These are phyloP conservation scores for Cyberlindnera sargentensis DNA, from an alignment of 805 yeast species.

Conservation along the genomic window DNA sequence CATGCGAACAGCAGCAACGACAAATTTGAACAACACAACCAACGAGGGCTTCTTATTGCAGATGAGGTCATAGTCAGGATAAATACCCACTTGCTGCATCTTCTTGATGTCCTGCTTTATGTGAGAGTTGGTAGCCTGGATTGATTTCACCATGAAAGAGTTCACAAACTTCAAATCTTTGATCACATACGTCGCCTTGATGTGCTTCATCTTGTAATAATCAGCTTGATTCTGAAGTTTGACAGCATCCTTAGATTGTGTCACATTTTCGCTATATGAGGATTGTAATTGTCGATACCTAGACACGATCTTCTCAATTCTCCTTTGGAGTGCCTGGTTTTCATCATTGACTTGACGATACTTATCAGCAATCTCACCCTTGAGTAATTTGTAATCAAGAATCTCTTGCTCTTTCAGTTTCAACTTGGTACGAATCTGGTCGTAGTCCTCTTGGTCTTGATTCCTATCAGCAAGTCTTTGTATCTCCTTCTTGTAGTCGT, in stretches of 20 bases:
- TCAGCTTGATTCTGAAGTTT: slow-evolving; percentile 34
- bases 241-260: slow-evolving; percentile 7
- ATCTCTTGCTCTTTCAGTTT: slow-evolving; percentile 14
- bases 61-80: slow-evolving; percentile 22
- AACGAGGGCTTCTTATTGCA: slow-evolving; percentile 20
- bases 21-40: slow-evolving; percentile 25
- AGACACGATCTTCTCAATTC: slow-evolving; percentile 26
- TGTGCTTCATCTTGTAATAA: slow-evolving; percentile 40
- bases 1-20: slow-evolving; percentile 32
- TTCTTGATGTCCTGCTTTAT: slow-evolving; percentile 21
- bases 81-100: slow-evolving; percentile 21
- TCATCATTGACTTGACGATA: slow-evolving; percentile 21
- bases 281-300: slow-evolving; percentile 22
- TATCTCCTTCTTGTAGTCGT: slow-evolving; percentile 20
- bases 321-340: slow-evolving; percentile 22
- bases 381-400: slow-evolving; percentile 26
- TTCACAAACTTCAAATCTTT: slow-evolving; percentile 31
- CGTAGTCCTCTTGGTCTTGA: slow-evolving; percentile 6
- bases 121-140: slow-evolving; percentile 21
- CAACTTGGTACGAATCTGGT: slow-evolving; percentile 12
- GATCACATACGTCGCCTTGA: slow-evolving; percentile 32
- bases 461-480: slow-evolving; percentile 8
- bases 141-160: slow-evolving; percentile 26
- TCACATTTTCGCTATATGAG: slow-evolving; percentile 14
- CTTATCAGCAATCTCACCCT: slow-evolving; percentile 25